Conservation (phyloP, 768 basidiomycete species). For the Tulasnella sp. region DNA sequence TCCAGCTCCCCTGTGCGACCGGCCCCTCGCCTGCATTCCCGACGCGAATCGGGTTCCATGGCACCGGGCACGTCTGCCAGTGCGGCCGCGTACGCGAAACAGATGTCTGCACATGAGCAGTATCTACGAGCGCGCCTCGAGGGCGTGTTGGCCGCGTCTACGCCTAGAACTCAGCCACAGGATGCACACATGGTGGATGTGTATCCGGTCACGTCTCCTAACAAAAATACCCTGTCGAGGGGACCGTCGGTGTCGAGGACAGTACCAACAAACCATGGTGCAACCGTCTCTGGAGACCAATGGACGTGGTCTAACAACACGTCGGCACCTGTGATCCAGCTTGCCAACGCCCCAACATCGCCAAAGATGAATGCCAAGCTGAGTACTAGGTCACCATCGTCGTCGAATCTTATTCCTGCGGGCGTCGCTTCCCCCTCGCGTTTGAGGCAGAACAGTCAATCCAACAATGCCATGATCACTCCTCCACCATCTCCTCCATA, state of each 20-base stretch:
- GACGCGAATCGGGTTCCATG: neutral
- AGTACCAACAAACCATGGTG: neutral
- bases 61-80: neutral
- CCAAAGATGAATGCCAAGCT: neutral
- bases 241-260: constrained; percentile 9
- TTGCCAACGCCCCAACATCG: neutral
- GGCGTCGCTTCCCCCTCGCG: constrained; percentile 10
- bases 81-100: neutral
- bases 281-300: constrained; percentile 6
- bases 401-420: neutral
- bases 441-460: neutral
- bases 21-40: neutral
- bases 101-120: constrained; percentile 1
- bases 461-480: constrained; percentile 10
- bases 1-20: constrained; percentile 4
- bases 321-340: neutral
- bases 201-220: neutral
- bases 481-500: constrained; percentile 14
- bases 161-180: neutral
- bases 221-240: neutral
- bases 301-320: constrained; percentile 10
- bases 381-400: neutral
- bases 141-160: constrained; percentile 7
- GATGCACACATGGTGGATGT: neutral
- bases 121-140: neutral